Conservation (phyloP, 306 rosid genomes). For the Vigna radiata region DNA sequence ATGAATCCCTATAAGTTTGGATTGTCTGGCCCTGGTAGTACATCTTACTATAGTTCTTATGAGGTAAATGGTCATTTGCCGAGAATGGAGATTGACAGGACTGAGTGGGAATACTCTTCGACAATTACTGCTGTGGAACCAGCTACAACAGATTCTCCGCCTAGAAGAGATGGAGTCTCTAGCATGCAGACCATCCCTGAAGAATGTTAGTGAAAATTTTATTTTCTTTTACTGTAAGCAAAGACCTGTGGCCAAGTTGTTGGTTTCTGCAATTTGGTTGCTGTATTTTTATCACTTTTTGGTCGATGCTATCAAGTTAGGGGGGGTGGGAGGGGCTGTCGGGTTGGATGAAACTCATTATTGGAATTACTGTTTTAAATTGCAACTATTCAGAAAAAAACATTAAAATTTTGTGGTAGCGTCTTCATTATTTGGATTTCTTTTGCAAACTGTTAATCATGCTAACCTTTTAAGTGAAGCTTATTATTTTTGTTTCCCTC, state of each 20-base stretch:
- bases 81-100: constrained; percentile 73
- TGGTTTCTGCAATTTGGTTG: constrained; percentile 22
- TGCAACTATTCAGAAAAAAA: constrained; percentile 19
- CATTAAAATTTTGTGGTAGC: constrained; percentile 14
- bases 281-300: constrained; percentile 17
- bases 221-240: constrained; percentile 18
- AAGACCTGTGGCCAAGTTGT: constrained; percentile 10
- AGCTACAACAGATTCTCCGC: constrained; percentile 58
- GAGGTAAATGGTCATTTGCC: constrained; percentile 76
- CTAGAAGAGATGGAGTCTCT: constrained; percentile 59
- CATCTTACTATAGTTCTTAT: constrained; percentile 69
- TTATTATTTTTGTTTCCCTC: background rate
- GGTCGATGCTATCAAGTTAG: constrained; percentile 20
- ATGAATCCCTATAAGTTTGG: constrained; percentile 82
- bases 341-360: constrained; percentile 9
- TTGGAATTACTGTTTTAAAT: background rate
- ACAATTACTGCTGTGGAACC: constrained; percentile 57
- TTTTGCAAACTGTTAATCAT: constrained; percentile 15
- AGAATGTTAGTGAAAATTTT: constrained; percentile 70
- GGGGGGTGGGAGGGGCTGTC: constrained; percentile 9
- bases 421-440: constrained; percentile 25
- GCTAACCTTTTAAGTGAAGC: constrained; percentile 12
- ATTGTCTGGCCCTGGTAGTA: constrained; percentile 63
- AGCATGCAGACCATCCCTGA: constrained; percentile 73
- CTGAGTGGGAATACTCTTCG: constrained; percentile 74